These are phyloP conservation scores for Endocalyx cinctus DNA, from an alignment of 2,329 filamentous ascomycete species.

Conservation along the genomic window DNA sequence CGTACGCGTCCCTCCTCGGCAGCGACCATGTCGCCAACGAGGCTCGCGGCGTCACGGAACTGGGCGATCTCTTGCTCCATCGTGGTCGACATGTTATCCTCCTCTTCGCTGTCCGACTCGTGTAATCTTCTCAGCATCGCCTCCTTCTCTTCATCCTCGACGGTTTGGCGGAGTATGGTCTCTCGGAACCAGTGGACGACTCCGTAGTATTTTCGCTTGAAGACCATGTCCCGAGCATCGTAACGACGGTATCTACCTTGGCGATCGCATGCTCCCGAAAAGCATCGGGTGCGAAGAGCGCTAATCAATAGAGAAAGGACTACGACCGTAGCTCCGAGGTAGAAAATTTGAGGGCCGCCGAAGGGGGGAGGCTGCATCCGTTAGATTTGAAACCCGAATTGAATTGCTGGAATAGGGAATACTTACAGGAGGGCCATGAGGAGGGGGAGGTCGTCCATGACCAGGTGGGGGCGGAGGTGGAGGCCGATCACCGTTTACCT, in stretches of 20 bases:
- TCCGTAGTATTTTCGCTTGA: conserved; percentile 21
- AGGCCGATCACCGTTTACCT: conserved; percentile 2
- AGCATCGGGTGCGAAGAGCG: conserved; percentile 22
- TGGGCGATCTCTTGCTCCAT: conserved; percentile 47
- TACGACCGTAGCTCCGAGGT: conserved; percentile 13
- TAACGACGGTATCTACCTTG: conserved; percentile 3
- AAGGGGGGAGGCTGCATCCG: no score
- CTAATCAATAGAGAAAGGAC: conserved; percentile 21
- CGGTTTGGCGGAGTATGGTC: conserved; percentile 12
- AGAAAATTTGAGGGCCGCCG: no score
- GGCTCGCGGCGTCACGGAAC: conserved; percentile 40
- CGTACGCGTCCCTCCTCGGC: conserved; percentile 35
- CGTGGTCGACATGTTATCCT: conserved; percentile 27
- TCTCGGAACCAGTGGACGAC: conserved; percentile 26
- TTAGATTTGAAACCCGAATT: no score
- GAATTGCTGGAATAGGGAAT: no score
- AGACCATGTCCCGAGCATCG: no score
- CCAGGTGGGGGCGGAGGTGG: conserved; percentile 5
- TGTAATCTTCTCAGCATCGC: conserved; percentile 23
- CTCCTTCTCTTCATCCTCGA: conserved; percentile 33
- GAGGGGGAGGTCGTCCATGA: neutral
- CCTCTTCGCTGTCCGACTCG: conserved; percentile 21
- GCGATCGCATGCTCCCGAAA: conserved; percentile 18
- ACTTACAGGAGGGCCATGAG: conserved; percentile 2
- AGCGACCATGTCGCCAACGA: conserved; percentile 42